A percentile compares a stretch with the other conserved stretches of the same genome.
Conservation (phyloP, 2,329 filamentous ascomycete genomes). For the Pseudopyrenochaeta lycopersici region DNA sequence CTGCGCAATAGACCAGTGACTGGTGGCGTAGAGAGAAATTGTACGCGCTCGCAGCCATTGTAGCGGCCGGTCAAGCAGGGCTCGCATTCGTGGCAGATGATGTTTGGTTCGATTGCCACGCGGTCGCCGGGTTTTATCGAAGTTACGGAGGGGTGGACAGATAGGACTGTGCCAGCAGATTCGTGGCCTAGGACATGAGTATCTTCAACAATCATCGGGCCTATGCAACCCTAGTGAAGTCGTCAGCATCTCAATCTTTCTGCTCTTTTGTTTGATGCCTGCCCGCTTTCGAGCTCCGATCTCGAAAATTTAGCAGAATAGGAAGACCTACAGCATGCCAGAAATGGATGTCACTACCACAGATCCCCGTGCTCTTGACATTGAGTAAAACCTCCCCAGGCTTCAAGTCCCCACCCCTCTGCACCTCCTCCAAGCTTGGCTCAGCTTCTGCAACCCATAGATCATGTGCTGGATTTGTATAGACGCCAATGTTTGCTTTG, state of each 20-base stretch:
- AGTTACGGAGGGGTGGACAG: conserved; percentile 81
- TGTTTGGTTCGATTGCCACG: conserved; percentile 92
- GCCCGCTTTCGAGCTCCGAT: neutral
- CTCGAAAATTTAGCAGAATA: neutral
- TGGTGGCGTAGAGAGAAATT: conserved; percentile 90
- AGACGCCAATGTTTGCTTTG: conserved; percentile 94
- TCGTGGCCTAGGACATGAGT: conserved; percentile 96
- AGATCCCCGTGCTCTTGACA: conserved; percentile 94
- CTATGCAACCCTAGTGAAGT: conserved; percentile 73
- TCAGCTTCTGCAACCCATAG: conserved; percentile 85
- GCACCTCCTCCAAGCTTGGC: conserved; percentile 78
- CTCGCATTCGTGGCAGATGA: conserved; percentile 91
- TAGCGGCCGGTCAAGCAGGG: conserved; percentile 92
- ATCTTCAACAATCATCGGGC: conserved; percentile 89
- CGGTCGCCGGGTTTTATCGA: conserved; percentile 84
- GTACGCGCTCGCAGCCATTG: conserved; percentile 88
- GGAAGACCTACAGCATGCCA: conserved; percentile 75
- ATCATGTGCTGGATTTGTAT: conserved; percentile 91
- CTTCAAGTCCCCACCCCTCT: conserved; percentile 73
- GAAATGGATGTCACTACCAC: conserved; percentile 96
- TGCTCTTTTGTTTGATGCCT: neutral
- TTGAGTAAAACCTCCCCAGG: conserved; percentile 87
- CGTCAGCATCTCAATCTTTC: conserved; percentile 2
- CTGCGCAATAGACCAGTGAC: conserved; percentile 85
- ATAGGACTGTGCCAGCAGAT: conserved; percentile 82